Base-by-base conservation (phyloP, 2,329 filamentous ascomycete species). In the Exophiala bonariae region DNA sequence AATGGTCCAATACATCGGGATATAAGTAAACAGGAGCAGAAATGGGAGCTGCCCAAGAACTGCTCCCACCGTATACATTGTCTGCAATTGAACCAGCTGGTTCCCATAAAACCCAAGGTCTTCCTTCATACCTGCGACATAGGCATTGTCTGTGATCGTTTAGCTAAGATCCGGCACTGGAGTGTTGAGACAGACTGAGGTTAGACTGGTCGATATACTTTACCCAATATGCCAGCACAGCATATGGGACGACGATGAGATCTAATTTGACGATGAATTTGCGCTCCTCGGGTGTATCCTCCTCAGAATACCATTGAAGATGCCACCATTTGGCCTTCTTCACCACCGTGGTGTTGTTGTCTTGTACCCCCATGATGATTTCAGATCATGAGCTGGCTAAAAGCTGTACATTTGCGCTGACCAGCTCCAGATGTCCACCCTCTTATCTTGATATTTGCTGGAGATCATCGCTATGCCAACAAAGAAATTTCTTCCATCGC, bases 31-130 rank as follows among this genome's bases (percentile, higher is more conserved):
- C 42, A 70, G 66, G 47, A 76, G 77, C 49, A 74, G 67, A 54
- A 78, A 77, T 0, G 76, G 77, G 7, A 80, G 61, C 55, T 77
- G 73, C 4, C 75, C 74, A 23, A 52, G 44, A 5, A 42, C 28
- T 30, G 49, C 49, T 13, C 44, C 50, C 20, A 41, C 46, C 23
- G 42, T 49, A 33, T 45, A 52, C 23, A 48, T 41, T 13, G 41
- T 46, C 10, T 45, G 39, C 33, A 52, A 44, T 31, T 52, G 74
- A 10, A 61, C 67, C 36, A 78, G 62, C 45, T 80, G 66, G 52
- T 79, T 79, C 1, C 70, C 69, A 33, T 71, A 68, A 18, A 80
- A 62, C 1, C 62, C 52, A 0, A 79, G 63, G 41, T 78, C 75
- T 53, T 76, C 71, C 56, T 76, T 69, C 72, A 57, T 56, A 2